Conservation (phyloP, 208 protist species). For the Leishmania gerbilli region DNA sequence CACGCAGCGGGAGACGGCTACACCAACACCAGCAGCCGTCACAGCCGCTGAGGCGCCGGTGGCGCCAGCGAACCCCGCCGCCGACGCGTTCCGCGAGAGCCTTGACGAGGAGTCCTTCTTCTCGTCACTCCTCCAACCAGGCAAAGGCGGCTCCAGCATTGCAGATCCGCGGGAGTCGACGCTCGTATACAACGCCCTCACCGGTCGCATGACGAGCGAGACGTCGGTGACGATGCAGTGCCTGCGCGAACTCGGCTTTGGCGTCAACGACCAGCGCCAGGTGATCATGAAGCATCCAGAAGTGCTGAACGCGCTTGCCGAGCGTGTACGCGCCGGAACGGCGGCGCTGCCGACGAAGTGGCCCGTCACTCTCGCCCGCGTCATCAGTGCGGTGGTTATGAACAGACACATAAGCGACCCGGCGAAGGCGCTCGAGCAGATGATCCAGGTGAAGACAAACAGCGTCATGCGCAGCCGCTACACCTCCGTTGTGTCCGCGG, state of each 20-base stretch:
- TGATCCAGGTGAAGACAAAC: constrained; percentile 84
- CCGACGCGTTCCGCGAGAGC: constrained; percentile 20
- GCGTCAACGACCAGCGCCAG: constrained; percentile 74
- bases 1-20: not conserved
- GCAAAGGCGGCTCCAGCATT: not conserved
- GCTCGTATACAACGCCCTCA: constrained; percentile 86
- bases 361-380: constrained; percentile 67
- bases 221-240: constrained; percentile 53
- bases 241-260: constrained; percentile 77
- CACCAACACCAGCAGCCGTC: not conserved
- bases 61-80: not conserved
- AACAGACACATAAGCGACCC: constrained; percentile 71
- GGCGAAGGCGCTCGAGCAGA: constrained; percentile 71
- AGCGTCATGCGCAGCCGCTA: constrained; percentile 76
- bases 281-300: constrained; percentile 61
- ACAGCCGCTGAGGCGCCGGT: not conserved
- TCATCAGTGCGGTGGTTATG: constrained; percentile 57
- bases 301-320: constrained; percentile 65
- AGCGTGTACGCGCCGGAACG: constrained; percentile 56
- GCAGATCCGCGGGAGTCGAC: constrained; percentile 34
- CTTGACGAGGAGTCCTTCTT: constrained; percentile 41
- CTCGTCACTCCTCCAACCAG: constrained; percentile 21
- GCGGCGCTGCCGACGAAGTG: constrained; percentile 63
- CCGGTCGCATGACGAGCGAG: constrained; percentile 84
- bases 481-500: constrained; percentile 66